Percentiles rank a stretch among this genome's conserved stretches.
Conservation (phyloP, 2,329 filamentous ascomycete species). For the Neurospora sp. region DNA sequence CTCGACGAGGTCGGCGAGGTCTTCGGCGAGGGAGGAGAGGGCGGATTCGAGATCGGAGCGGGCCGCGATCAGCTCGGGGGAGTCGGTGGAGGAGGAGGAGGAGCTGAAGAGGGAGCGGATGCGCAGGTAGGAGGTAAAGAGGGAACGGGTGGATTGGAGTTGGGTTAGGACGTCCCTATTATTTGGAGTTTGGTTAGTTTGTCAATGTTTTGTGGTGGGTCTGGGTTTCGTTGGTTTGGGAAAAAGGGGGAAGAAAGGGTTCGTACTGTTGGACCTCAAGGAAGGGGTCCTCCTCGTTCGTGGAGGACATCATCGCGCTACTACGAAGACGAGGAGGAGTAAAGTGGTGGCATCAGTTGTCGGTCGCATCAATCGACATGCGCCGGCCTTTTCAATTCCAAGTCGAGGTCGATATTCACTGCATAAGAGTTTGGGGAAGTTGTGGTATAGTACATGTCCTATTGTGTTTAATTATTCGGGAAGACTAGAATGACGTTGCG, state of each 20-base stretch:
- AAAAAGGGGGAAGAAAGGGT: conserved; percentile 1
- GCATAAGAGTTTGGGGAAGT: neutral
- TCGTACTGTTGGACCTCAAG: conserved; percentile 61
- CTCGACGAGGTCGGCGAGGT: conserved; percentile 79
- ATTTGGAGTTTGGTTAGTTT: conserved; percentile 5
- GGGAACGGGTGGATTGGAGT: conserved; percentile 67
- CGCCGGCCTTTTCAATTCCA: neutral
- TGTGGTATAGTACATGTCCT: neutral
- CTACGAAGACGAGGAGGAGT: neutral
- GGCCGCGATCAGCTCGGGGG: conserved; percentile 77
- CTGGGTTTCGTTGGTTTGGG: conserved; percentile 2
- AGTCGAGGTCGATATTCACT: neutral
- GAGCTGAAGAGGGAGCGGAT: conserved; percentile 78
- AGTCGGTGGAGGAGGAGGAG: conserved; percentile 33
- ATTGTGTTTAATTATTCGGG: neutral
- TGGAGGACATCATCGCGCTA: conserved; percentile 54
- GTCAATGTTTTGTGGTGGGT: conserved; percentile 1
- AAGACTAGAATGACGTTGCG: neutral
- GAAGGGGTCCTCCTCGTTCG: conserved; percentile 59
- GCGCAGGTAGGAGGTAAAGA: conserved; percentile 90
- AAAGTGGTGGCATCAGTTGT: neutral
- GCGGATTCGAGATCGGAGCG: conserved; percentile 56
- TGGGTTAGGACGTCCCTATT: conserved; percentile 78
- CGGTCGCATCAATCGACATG: neutral
- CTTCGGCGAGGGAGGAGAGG: conserved; percentile 62